A percentile compares a stretch with the other conserved stretches of the same genome.
Conservation (phyloP, 2,329 filamentous ascomycete genomes). For the Ascochyta koolunga region DNA sequence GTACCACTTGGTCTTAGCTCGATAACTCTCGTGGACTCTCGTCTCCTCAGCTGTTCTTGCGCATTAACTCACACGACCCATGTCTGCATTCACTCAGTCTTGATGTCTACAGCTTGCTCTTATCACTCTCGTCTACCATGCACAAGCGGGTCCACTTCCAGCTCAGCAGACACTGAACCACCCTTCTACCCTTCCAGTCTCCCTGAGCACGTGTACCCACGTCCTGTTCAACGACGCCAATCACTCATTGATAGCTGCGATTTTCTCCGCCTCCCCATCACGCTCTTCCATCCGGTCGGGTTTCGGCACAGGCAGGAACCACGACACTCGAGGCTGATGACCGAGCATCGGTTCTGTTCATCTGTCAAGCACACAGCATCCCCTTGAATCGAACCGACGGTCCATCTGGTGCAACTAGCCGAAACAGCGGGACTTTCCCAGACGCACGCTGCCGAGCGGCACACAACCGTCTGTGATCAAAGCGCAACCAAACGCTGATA, state of each 20-base stretch:
- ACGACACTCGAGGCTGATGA: not conserved
- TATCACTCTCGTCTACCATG: no score
- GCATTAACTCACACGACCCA: not conserved
- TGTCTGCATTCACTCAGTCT: no score
- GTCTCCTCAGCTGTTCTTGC: not conserved
- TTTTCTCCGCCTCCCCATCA: not conserved
- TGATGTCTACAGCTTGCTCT: no score
- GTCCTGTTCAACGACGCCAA: not conserved
- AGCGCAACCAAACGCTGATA: not conserved
- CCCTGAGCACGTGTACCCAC: conserved; percentile 5
- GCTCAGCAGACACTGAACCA: not conserved
- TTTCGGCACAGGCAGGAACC: conserved; percentile 3
- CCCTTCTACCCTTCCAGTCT: not conserved
- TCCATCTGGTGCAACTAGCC: conserved; percentile 1
- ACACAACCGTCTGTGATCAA: not conserved
- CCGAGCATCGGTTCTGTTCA: not conserved
- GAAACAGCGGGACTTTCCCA: not conserved
- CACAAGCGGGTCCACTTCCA: not conserved
- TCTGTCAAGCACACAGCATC: not conserved
- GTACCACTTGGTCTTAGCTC: not conserved
- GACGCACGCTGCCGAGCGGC: conserved; percentile 4
- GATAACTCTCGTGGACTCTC: not conserved
- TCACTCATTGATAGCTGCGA: not conserved
- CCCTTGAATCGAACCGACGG: not conserved
- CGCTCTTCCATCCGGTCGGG: not conserved